Conservation (phyloP, 1,139 yeast genomes). For the Diutina mesorugosa region DNA sequence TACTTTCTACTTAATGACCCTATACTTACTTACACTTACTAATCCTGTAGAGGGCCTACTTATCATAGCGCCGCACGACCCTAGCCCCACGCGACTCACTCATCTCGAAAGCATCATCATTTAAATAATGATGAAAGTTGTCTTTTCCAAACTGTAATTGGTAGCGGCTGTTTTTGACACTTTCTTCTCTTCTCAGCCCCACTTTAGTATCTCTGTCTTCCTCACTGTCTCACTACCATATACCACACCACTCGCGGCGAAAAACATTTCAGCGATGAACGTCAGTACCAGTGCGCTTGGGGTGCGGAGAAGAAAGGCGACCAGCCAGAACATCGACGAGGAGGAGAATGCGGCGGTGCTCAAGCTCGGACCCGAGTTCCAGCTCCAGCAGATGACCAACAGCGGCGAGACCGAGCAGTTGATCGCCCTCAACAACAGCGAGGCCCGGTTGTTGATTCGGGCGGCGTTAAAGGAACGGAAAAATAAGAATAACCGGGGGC, state of each 20-base stretch:
- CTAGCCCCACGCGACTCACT: too few species aligned
- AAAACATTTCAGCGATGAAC: constrained; percentile 38
- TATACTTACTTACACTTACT: neutral
- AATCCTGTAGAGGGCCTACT: neutral
- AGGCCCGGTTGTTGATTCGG: constrained; percentile 78
- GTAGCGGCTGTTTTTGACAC: neutral
- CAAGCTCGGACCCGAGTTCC: constrained; percentile 89
- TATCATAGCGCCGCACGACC: too few species aligned
- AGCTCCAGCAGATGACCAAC: constrained; percentile 65
- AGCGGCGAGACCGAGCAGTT: constrained; percentile 67
- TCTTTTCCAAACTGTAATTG: too few species aligned
- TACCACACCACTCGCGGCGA: neutral
- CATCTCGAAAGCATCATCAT: too few species aligned
- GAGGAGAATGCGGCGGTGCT: constrained; percentile 86
- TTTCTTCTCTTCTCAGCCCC: too few species aligned
- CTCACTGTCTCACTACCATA: neutral
- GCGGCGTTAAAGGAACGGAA: constrained; percentile 80
- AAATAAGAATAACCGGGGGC: constrained; percentile 23
- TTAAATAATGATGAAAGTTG: too few species aligned
- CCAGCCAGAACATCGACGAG: constrained; percentile 53
- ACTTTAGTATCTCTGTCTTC: too few species aligned
- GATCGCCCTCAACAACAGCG: constrained; percentile 77
- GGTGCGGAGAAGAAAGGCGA: constrained; percentile 51
- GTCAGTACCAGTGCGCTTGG: constrained; percentile 83
- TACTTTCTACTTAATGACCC: neutral